Percentiles rank a stretch among this genome's conserved stretches.
Conservation (phyloP, 129 eudicot species). For the Saposhnikovia divaricata region DNA sequence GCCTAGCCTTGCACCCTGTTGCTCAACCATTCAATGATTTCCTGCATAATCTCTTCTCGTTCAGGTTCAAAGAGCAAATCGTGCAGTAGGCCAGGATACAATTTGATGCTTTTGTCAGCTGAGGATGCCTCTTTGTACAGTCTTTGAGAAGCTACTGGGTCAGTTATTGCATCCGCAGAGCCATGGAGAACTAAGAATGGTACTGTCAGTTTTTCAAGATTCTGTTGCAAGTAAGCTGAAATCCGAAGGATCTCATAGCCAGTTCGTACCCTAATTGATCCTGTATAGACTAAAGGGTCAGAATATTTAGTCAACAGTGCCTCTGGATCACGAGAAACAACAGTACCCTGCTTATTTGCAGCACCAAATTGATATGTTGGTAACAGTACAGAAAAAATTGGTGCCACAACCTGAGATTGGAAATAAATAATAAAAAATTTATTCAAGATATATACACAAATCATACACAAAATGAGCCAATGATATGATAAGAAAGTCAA, state of each 20-base stretch:
- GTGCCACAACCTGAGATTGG: slow-evolving; percentile 53
- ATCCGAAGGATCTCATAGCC: slow-evolving; percentile 73
- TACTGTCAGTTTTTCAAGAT: slow-evolving; percentile 30
- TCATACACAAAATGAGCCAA: background rate
- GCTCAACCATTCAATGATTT: slow-evolving; percentile 63
- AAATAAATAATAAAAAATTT: background rate
- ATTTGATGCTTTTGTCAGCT: slow-evolving; percentile 54
- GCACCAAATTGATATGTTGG: slow-evolving; percentile 78
- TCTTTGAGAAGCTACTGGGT: slow-evolving; percentile 61
- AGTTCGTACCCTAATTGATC: slow-evolving; percentile 65
- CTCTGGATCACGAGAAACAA: slow-evolving; percentile 72
- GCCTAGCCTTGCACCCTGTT: slow-evolving; percentile 26
- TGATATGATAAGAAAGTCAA: background rate
- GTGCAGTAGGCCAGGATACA: slow-evolving; percentile 49
- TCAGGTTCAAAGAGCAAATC: slow-evolving; percentile 87
- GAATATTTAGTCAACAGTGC: slow-evolving; percentile 71
- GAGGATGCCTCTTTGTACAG: slow-evolving; percentile 61
- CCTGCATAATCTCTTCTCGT: slow-evolving; percentile 37
- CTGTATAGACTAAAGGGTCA: slow-evolving; percentile 81
- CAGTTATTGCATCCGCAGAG: slow-evolving; percentile 61
- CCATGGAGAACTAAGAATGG: slow-evolving; percentile 92
- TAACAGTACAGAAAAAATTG: slow-evolving; percentile 53
- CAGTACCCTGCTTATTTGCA: slow-evolving; percentile 63
- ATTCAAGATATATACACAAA: background rate
- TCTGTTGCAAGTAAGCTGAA: slow-evolving; percentile 54